Evolutionary conservation across 305 asterid species (phyloP).

Genomic region (Salvia sclarea): DNA sequence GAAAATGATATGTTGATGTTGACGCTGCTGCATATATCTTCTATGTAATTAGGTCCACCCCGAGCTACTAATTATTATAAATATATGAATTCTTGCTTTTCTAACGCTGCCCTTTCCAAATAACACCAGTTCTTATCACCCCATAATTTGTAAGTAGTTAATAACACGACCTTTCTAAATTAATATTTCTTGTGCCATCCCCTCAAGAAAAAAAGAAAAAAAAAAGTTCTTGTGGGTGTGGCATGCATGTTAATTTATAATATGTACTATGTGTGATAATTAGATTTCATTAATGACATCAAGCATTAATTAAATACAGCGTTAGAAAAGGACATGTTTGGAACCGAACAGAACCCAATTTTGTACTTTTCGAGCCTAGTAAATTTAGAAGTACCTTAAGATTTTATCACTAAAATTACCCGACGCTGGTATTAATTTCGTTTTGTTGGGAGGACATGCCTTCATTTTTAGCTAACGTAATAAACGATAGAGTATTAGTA

Average conservation of each 20-base stretch:
- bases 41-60: slow-evolving; percentile 6
- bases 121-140: background rate
- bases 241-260: too few relatives aligned
- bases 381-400: background rate
- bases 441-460: background rate
- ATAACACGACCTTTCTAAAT: too few relatives aligned
- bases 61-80: background rate
- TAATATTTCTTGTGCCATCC: background rate
- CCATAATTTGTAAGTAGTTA: too few relatives aligned
- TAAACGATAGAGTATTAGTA: too few relatives aligned
- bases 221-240: too few relatives aligned
- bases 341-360: background rate
- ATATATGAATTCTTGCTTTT: background rate
- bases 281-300: background rate
- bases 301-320: background rate
- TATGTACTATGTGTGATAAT: background rate
- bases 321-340: background rate
- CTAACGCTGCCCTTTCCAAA: background rate
- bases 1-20: slow-evolving; percentile 15
- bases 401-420: background rate
- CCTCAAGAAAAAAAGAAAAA: too few relatives aligned
- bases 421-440: background rate
- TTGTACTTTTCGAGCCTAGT: background rate
- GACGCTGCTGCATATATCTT: background rate
- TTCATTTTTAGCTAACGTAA: background rate